These are phyloP conservation scores for Lentinula aciculospora DNA, from an alignment of 768 basidiomycete genomes.

Conservation along the genomic window DNA sequence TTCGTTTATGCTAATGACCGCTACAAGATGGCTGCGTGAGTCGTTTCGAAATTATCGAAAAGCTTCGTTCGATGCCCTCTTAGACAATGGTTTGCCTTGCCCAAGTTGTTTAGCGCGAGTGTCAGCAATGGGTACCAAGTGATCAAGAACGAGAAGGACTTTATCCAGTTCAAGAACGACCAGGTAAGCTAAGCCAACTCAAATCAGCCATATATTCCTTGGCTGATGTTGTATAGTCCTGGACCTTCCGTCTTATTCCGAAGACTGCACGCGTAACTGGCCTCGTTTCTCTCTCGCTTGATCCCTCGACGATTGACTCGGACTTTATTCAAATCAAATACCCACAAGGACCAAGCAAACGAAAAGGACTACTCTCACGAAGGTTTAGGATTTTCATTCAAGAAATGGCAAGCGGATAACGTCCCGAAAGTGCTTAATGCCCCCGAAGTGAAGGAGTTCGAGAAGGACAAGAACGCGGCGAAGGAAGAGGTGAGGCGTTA, in stretches of 20 bases:
- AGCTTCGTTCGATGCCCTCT: background rate
- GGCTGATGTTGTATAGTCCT: conserved; percentile 17
- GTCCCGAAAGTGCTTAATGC: conserved; percentile 14
- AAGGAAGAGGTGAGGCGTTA: background rate
- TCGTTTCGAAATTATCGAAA: background rate
- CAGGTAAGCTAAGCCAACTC: conserved; percentile 18
- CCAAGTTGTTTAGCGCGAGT: conserved; percentile 30
- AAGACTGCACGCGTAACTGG: conserved; percentile 36
- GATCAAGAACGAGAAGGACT: conserved; percentile 25
- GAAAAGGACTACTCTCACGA: conserved; percentile 36
- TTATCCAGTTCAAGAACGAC: conserved; percentile 39
- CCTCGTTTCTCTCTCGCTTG: conserved; percentile 31
- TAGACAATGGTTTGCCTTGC: conserved; percentile 33
- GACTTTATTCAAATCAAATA: conserved; percentile 32
- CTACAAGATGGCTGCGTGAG: conserved; percentile 27
- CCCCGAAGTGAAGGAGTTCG: conserved; percentile 18
- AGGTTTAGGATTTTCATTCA: conserved; percentile 33
- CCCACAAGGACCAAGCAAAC: conserved; percentile 36
- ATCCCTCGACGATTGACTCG: conserved; percentile 31
- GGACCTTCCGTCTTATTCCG: conserved; percentile 31
- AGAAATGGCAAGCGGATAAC: conserved; percentile 33
- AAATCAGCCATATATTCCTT: background rate
- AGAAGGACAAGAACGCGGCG: conserved; percentile 9
- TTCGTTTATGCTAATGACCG: conserved; percentile 36
- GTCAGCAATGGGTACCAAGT: conserved; percentile 31